A percentile compares a stretch with the other conserved stretches of the same genome.
Evolutionary conservation across 306 rosid genomes (phyloP).

Genomic region (Vicia villosa): DNA sequence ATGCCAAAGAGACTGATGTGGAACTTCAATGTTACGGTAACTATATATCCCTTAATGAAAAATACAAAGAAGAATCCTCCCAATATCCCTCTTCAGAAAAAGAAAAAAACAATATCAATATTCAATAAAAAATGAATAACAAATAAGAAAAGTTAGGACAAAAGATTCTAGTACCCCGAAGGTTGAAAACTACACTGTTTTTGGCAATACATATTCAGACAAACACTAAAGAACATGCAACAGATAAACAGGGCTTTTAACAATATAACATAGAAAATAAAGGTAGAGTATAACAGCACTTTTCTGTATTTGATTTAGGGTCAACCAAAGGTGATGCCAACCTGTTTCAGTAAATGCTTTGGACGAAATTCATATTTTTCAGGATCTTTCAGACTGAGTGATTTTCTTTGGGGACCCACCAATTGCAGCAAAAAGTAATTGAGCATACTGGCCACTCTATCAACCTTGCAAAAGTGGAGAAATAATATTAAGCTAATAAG

Average conservation of each 20-base stretch:
- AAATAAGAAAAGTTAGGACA: neutral
- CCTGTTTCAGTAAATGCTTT: conserved; percentile 93
- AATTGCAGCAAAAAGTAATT: conserved; percentile 94
- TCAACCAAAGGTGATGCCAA: conserved; percentile 32
- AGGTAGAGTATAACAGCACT: neutral
- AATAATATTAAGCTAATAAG: conserved; percentile 1
- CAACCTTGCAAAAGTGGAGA: conserved; percentile 62
- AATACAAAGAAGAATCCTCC: neutral
- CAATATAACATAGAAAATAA: neutral
- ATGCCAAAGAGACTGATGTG: conserved; percentile 13
- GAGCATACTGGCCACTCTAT: conserved; percentile 99
- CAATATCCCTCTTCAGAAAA: neutral
- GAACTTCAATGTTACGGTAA: neutral
- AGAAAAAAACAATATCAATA: neutral
- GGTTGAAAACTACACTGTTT: neutral
- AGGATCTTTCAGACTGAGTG: conserved; percentile 94
- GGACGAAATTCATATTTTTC: conserved; percentile 98
- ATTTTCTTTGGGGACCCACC: conserved; percentile 96
- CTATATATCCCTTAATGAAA: neutral
- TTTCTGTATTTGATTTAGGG: neutral
- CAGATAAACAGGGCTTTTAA: neutral
- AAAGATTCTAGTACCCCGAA: neutral
- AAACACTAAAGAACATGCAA: neutral
- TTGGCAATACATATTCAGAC: neutral
- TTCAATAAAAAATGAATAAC: neutral